phyloP scores from a whole-genome alignment of 495 filamentous ascomycete genomes.

The Amniculicola lignicola region DNA sequence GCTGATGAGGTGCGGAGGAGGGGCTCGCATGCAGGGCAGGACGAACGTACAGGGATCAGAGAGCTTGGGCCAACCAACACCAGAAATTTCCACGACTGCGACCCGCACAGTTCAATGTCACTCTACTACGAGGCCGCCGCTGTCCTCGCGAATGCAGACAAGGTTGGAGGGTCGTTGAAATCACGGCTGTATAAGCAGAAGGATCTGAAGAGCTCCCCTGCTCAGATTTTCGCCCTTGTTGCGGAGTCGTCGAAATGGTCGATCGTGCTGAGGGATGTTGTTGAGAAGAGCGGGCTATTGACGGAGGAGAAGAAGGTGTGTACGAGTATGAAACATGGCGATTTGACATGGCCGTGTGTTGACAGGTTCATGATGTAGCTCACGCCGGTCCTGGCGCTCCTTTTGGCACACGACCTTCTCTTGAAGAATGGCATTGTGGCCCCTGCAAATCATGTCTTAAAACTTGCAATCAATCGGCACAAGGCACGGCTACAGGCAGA shows the following conservation, averaged over 20 bases:
- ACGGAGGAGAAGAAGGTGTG: constrained; percentile 75
- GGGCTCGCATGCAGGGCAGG: too few species aligned
- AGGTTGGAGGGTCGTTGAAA: constrained; percentile 72
- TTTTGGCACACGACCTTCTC: constrained; percentile 84
- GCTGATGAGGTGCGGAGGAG: too few species aligned
- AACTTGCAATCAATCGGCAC: constrained; percentile 70
- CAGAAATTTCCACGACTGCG: background rate
- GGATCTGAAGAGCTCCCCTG: constrained; percentile 67
- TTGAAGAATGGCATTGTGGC: constrained; percentile 77
- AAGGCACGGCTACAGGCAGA: constrained; percentile 78
- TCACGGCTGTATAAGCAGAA: constrained; percentile 72
- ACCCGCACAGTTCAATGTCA: constrained; percentile 59
- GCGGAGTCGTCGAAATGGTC: constrained; percentile 90
- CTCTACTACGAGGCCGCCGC: constrained; percentile 89
- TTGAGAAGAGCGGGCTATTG: constrained; percentile 59
- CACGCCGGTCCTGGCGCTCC: constrained; percentile 71
- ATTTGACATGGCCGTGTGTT: too few species aligned
- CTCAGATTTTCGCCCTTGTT: constrained; percentile 80
- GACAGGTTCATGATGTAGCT: constrained; percentile 54
- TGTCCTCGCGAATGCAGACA: constrained; percentile 61
- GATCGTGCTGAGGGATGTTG: constrained; percentile 73
- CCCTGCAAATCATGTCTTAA: constrained; percentile 70
- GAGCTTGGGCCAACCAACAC: constrained; percentile 15
- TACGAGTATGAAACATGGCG: too few species aligned
- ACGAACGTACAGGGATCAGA: too few species aligned